Conservation (phyloP, 257 asterid genomes). For the Marsdenia floribunda region DNA sequence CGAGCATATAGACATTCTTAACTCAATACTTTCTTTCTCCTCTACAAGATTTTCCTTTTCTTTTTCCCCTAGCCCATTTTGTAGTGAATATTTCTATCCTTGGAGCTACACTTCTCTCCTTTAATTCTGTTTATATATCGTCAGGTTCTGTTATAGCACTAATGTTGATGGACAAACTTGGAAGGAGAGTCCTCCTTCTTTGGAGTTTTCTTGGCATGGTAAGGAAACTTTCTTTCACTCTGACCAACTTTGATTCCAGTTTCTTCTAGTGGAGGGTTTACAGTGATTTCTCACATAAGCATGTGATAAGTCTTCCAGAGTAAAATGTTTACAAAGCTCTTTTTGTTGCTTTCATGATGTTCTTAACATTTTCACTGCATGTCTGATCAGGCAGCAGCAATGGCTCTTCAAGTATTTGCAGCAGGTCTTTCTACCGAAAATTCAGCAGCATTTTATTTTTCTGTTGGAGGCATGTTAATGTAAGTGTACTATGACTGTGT, state of each 20-base stretch:
- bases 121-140: conserved; percentile 4
- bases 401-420: conserved; percentile 75
- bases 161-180: conserved; percentile 82
- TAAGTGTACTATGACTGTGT: conserved; percentile 36
- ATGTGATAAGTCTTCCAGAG: neutral
- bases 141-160: conserved; percentile 78
- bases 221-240: conserved; percentile 12
- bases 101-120: neutral
- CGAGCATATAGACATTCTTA: neutral
- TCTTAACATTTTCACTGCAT: neutral
- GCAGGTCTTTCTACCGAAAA: conserved; percentile 39
- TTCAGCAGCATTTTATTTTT: conserved; percentile 44
- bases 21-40: neutral
- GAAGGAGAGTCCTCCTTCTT: conserved; percentile 81
- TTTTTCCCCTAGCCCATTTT: no score
- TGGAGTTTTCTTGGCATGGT: conserved; percentile 99
- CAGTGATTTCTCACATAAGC: neutral
- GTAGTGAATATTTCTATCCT: no score
- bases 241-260: neutral
- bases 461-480: conserved; percentile 79
- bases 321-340: neutral
- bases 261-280: neutral
- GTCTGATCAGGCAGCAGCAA: conserved; percentile 59
- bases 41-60: neutral
- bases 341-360: neutral